Evolutionary conservation across 2,329 filamentous ascomycete species (phyloP).

Genomic region (Cercospora janseana): DNA sequence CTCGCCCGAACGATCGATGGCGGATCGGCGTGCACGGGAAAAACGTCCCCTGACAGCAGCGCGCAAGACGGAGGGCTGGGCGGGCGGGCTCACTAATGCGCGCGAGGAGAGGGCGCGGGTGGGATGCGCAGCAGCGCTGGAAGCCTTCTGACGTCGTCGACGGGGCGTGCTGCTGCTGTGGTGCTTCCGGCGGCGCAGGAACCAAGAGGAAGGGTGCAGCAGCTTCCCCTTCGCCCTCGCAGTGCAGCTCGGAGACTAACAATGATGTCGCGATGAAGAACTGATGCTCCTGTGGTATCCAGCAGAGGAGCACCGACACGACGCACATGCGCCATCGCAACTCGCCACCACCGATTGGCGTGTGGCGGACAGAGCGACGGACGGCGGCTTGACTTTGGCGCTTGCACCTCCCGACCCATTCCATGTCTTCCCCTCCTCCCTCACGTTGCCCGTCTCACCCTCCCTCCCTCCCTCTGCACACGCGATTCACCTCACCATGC

Average conservation of each 20-base stretch:
- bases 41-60: slow-evolving; percentile 5
- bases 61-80: slow-evolving; percentile 3
- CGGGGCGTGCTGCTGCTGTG: neutral
- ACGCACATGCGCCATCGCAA: neutral
- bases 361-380: too few species aligned
- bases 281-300: too few species aligned
- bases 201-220: too few species aligned
- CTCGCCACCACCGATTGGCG: neutral
- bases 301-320: neutral
- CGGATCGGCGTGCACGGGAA: neutral
- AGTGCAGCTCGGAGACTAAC: neutral
- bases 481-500: neutral
- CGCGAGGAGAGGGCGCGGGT: neutral
- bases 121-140: slow-evolving; percentile 7
- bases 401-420: slow-evolving; percentile 5
- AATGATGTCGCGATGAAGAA: neutral
- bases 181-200: neutral
- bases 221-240: neutral
- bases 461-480: neutral
- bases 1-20: neutral
- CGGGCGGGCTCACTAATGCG: too few species aligned
- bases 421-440: slow-evolving; percentile 1
- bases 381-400: slow-evolving; percentile 6
- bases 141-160: slow-evolving; percentile 10
- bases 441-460: neutral